phyloP scores from a whole-genome alignment of 2,329 filamentous ascomycete species.

The Phialocephala sp. region DNA sequence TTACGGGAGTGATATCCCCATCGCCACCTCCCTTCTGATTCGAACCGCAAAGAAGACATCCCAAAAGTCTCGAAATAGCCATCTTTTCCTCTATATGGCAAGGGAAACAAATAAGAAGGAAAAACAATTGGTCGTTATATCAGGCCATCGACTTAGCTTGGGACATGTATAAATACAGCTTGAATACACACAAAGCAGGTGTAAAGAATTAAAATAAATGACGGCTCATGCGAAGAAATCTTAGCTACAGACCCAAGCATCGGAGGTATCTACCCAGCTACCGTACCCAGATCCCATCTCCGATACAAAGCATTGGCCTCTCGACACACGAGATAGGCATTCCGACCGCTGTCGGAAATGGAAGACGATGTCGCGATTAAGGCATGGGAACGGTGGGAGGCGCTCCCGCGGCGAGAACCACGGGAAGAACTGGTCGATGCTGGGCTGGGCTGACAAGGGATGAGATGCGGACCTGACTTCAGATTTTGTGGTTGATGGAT shows the following conservation, averaged over 20 bases:
- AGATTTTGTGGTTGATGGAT: neutral
- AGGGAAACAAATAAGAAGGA: neutral
- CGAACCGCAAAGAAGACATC: slow-evolving; percentile 20
- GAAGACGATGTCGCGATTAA: neutral
- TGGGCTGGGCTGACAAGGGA: neutral
- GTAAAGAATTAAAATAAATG: neutral
- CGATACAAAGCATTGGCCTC: neutral
- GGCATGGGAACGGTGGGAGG: too few relatives aligned
- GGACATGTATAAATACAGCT: neutral
- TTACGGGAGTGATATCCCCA: neutral
- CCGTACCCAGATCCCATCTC: neutral
- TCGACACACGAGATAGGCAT: neutral
- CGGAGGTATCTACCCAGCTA: neutral
- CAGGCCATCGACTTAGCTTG: neutral
- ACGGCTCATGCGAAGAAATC: neutral
- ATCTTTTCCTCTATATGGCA: slow-evolving; percentile 3
- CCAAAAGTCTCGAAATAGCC: slow-evolving; percentile 22
- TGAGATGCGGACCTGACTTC: slow-evolving; percentile 4
- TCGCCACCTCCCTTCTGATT: neutral
- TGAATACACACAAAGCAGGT: neutral
- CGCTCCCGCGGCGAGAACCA: neutral
- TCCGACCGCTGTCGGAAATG: neutral
- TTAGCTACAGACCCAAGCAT: neutral
- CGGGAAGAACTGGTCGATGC: neutral
- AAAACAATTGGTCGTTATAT: neutral